Percentiles rank a stretch among this genome's conserved stretches.
These are phyloP conservation scores for Magnaporthiopsis rhizophila DNA, from an alignment of 2,329 filamentous ascomycete species.

Conservation along the genomic window DNA sequence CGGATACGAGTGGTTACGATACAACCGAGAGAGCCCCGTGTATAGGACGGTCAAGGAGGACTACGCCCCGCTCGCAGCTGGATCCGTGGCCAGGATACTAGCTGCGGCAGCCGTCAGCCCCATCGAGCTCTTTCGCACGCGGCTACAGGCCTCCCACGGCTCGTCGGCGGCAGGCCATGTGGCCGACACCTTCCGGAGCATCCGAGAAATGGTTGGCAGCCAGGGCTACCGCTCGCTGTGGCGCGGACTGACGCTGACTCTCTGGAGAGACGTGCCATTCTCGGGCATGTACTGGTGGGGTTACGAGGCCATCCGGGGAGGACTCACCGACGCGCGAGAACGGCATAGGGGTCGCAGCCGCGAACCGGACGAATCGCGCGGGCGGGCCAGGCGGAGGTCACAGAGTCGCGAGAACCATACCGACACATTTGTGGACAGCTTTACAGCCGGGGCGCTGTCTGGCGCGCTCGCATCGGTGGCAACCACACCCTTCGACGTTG, in stretches of 20 bases:
- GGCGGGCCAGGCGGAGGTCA: constrained; percentile 41
- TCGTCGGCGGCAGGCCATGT: constrained; percentile 60
- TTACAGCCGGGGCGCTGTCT: constrained; percentile 74
- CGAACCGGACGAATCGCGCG: constrained; percentile 27
- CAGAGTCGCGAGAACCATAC: constrained; percentile 63
- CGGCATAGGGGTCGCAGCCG: constrained; percentile 34
- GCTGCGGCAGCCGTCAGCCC: constrained; percentile 80
- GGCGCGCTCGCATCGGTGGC: constrained; percentile 80
- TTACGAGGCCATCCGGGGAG: constrained; percentile 75
- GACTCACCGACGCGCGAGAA: constrained; percentile 61
- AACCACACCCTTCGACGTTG: constrained; percentile 94
- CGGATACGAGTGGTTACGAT: constrained; percentile 91
- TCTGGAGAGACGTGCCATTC: constrained; percentile 97
- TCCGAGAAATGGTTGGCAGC: constrained; percentile 69
- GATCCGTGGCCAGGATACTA: constrained; percentile 66
- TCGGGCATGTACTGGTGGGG: constrained; percentile 98
- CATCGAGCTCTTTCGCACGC: constrained; percentile 88
- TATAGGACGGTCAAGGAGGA: constrained; percentile 53
- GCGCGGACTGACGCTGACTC: constrained; percentile 80
- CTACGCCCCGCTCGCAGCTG: constrained; percentile 73
- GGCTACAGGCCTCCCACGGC: constrained; percentile 71
- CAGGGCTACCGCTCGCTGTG: constrained; percentile 79
- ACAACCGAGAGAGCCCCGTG: constrained; percentile 65
- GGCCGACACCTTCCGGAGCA: constrained; percentile 65
- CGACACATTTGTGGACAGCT: constrained; percentile 80